phyloP scores from a whole-genome alignment of 768 basidiomycete species.

The Candolleomyces aberdarensis region DNA sequence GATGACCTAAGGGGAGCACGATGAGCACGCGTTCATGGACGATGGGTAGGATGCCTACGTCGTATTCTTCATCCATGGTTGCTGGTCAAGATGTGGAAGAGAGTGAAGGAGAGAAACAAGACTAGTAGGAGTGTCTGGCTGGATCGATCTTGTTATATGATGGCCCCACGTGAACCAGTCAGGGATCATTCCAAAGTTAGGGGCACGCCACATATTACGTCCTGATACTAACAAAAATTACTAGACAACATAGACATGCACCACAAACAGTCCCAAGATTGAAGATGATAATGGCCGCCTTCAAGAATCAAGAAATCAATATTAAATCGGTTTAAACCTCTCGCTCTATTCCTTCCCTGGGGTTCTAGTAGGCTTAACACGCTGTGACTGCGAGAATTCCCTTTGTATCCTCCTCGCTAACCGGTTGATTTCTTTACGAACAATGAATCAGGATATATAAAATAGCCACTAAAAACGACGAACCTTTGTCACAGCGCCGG shows the following conservation, averaged over 20 bases:
- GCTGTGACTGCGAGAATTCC: constrained; percentile 15
- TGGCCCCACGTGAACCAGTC: constrained; percentile 8
- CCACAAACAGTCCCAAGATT: too few relatives aligned
- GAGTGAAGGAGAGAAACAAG: constrained; percentile 20
- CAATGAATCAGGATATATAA: neutral
- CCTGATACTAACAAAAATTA: neutral
- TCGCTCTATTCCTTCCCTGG: constrained; percentile 29
- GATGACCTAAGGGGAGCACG: constrained; percentile 54
- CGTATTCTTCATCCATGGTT: constrained; percentile 98
- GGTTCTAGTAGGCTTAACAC: constrained; percentile 7
- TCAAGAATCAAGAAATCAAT: neutral
- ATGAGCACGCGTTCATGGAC: constrained; percentile 12
- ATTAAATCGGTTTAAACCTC: neutral
- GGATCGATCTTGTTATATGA: constrained; percentile 15
- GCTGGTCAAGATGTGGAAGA: constrained; percentile 9
- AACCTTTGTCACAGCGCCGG: constrained; percentile 49
- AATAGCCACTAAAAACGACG: neutral
- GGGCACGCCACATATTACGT: neutral
- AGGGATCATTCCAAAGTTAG: constrained; percentile 1
- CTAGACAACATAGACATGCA: neutral
- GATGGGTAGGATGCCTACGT: constrained; percentile 47
- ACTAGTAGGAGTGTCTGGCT: constrained; percentile 9
- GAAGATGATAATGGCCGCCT: neutral
- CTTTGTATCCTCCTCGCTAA: constrained; percentile 38
- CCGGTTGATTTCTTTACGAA: constrained; percentile 28